A percentile compares a stretch with the other conserved stretches of the same genome.
These are phyloP conservation scores for Rhododendron ovatum DNA, from an alignment of 148 eudicot species.

Conservation along the genomic window DNA sequence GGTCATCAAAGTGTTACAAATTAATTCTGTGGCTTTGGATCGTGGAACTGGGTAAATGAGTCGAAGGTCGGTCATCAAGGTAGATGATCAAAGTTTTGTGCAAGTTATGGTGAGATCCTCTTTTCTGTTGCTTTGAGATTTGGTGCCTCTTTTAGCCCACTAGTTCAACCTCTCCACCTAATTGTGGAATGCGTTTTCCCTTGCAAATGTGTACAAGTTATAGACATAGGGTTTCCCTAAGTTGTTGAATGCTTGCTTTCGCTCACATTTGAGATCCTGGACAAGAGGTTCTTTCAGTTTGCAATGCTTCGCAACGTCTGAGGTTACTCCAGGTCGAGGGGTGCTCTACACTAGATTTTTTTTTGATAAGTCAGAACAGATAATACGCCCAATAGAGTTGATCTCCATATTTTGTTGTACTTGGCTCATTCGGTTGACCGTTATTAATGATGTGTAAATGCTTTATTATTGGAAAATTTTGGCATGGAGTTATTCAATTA, in stretches of 20 bases:
- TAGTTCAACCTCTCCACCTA: slow-evolving; percentile 5
- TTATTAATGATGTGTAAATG: slow-evolving; percentile 24
- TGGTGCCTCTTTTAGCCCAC: neutral
- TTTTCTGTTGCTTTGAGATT: slow-evolving; percentile 10
- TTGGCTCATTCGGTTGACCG: neutral
- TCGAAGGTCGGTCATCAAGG: neutral
- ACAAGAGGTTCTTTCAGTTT: slow-evolving; percentile 11
- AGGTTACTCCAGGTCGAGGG: neutral
- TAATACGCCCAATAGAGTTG: slow-evolving; percentile 6
- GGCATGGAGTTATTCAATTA: slow-evolving; percentile 12
- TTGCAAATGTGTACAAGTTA: slow-evolving; percentile 43
- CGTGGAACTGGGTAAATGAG: neutral
- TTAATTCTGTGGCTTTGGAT: neutral
- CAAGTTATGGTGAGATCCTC: slow-evolving; percentile 4
- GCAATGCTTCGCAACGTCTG: neutral
- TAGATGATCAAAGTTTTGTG: neutral
- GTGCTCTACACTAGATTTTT: neutral
- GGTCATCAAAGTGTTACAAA: neutral
- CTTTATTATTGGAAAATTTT: slow-evolving; percentile 26
- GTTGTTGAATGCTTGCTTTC: slow-evolving; percentile 6
- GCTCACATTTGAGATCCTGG: slow-evolving; percentile 13
- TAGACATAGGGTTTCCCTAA: slow-evolving; percentile 12
- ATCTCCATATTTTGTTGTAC: slow-evolving; percentile 29
- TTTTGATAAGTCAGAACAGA: neutral
- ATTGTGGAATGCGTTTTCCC: slow-evolving; percentile 11